Conservation (phyloP, 1,139 yeast genomes). For the Nakaseomyces uthaithaninus region DNA sequence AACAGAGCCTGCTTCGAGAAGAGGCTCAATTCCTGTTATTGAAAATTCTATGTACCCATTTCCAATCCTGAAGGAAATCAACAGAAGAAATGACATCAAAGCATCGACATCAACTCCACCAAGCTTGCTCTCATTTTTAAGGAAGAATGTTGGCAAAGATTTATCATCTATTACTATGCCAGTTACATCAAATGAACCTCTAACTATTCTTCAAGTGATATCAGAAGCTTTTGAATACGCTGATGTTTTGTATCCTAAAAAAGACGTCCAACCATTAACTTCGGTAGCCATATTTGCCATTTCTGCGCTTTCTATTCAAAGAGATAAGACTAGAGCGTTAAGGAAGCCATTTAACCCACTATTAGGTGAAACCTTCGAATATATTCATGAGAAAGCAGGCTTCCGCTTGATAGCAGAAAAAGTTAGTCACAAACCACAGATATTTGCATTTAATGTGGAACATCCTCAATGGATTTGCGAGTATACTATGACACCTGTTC, state of each 20-base stretch:
- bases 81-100: conserved; percentile 55
- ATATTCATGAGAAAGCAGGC: conserved; percentile 70
- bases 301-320: conserved; percentile 57
- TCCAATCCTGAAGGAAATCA: conserved; percentile 39
- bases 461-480: conserved; percentile 65
- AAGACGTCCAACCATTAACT: conserved; percentile 54
- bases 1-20: conserved; percentile 4
- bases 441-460: conserved; percentile 74
- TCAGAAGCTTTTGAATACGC: conserved; percentile 77
- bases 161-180: conserved; percentile 86
- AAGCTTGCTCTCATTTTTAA: conserved; percentile 63
- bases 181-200: conserved; percentile 86
- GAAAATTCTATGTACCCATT: conserved; percentile 51
- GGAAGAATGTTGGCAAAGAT: conserved; percentile 91
- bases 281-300: conserved; percentile 75
- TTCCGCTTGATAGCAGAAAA: conserved; percentile 68
- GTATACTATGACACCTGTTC: conserved; percentile 71
- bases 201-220: conserved; percentile 69
- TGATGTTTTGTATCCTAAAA: conserved; percentile 49
- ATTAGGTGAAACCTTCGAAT: conserved; percentile 78
- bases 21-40: neutral
- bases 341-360: conserved; percentile 92
- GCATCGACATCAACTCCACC: conserved; percentile 66
- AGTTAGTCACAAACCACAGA: conserved; percentile 73
- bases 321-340: conserved; percentile 65